phyloP scores from a whole-genome alignment of 2,329 filamentous ascomycete species.

The Rhexocercosporidium sp. region DNA sequence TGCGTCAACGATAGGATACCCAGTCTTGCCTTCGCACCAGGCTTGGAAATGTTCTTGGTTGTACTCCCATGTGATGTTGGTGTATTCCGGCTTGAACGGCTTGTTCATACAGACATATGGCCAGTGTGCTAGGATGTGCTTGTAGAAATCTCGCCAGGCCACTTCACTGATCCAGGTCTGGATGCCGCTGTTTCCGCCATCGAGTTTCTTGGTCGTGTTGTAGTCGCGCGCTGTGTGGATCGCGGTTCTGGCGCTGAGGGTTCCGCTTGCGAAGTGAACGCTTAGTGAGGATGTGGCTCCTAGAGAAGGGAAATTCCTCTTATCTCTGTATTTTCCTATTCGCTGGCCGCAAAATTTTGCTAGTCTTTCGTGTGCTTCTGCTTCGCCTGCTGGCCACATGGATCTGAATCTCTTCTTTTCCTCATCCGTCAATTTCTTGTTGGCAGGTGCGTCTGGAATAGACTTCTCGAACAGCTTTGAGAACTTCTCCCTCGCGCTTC shows the following conservation, averaged over 20 bases:
- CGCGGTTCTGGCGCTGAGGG: slow-evolving; percentile 70
- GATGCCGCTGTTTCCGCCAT: slow-evolving; percentile 69
- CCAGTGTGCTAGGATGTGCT: slow-evolving; percentile 83
- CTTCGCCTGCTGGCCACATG: slow-evolving; percentile 78
- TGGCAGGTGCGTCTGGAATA: slow-evolving; percentile 66
- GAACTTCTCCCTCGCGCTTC: slow-evolving; percentile 50
- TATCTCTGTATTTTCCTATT: slow-evolving; percentile 64
- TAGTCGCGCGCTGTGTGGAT: slow-evolving; percentile 65
- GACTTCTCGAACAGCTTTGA: slow-evolving; percentile 60
- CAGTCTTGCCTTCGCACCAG: slow-evolving; percentile 78
- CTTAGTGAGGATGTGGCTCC: slow-evolving; percentile 72
- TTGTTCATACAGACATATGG: slow-evolving; percentile 83
- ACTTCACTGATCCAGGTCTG: slow-evolving; percentile 80
- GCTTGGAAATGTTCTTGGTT: slow-evolving; percentile 69
- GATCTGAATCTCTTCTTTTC: slow-evolving; percentile 61
- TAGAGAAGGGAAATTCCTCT: slow-evolving; percentile 68
- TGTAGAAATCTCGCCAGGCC: slow-evolving; percentile 89
- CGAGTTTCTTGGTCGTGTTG: slow-evolving; percentile 69
- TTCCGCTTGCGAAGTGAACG: slow-evolving; percentile 73
- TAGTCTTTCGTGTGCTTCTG: slow-evolving; percentile 69
- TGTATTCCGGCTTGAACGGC: slow-evolving; percentile 83
- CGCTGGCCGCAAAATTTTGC: slow-evolving; percentile 70
- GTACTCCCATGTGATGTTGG: slow-evolving; percentile 84
- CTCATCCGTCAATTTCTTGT: slow-evolving; percentile 64
- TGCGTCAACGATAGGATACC: slow-evolving; percentile 84